A percentile compares a stretch with the other conserved stretches of the same genome.
These are phyloP conservation scores for Boletus reticuloceps DNA, from an alignment of 768 basidiomycete genomes.

Conservation along the genomic window DNA sequence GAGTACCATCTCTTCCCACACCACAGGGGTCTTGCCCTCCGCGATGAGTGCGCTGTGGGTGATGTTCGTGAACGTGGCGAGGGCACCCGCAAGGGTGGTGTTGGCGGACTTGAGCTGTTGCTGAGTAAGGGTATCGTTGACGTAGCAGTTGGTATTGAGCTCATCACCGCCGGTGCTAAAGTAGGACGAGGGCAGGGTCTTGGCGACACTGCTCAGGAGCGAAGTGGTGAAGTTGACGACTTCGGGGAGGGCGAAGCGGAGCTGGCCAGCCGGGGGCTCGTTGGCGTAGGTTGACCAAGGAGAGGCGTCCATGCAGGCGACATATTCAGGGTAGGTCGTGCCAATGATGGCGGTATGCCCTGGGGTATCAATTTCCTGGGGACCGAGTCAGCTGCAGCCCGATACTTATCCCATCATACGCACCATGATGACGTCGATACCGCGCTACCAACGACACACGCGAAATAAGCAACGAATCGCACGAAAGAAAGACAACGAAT, in stretches of 20 bases:
- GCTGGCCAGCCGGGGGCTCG: constrained; percentile 82
- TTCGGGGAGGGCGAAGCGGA: constrained; percentile 62
- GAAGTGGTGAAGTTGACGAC: constrained; percentile 58
- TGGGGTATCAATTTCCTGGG: constrained; percentile 80
- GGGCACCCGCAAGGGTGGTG: constrained; percentile 59
- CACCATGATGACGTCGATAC: constrained; percentile 67
- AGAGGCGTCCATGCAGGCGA: constrained; percentile 59
- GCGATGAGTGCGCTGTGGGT: constrained; percentile 56
- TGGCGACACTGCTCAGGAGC: constrained; percentile 53
- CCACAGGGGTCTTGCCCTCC: constrained; percentile 70
- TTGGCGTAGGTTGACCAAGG: constrained; percentile 63
- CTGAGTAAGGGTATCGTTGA: constrained; percentile 58
- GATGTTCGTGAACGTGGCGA: constrained; percentile 57
- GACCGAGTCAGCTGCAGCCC: neutral
- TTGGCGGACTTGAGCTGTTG: constrained; percentile 47
- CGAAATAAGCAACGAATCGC: neutral
- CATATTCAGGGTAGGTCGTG: constrained; percentile 63
- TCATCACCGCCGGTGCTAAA: constrained; percentile 86
- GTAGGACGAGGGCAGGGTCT: constrained; percentile 52
- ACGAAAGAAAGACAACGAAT: constrained; percentile 3
- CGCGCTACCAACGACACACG: constrained; percentile 40
- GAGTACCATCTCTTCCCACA: constrained; percentile 73
- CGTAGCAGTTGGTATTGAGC: constrained; percentile 66
- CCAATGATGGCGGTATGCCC: constrained; percentile 75
- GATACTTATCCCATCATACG: neutral